Base-by-base conservation (phyloP, 2,329 filamentous ascomycete species). In the Calonectria pseudoreteaudii region DNA sequence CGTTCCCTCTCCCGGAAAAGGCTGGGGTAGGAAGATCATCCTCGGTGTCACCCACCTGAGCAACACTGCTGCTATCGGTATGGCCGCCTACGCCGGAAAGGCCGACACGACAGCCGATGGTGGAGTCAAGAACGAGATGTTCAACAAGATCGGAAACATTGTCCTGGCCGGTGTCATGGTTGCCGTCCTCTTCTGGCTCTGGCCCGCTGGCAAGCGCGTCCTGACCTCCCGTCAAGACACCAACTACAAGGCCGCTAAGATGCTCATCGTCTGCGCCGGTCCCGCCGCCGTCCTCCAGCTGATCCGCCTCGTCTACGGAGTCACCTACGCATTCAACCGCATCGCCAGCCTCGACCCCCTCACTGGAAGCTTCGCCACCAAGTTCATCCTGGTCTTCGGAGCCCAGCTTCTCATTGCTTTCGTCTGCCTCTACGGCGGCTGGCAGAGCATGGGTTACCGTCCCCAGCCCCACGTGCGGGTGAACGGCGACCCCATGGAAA, bases 81-180 rank as follows among this genome's bases (percentile, higher is more conserved):
- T 75, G 56, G 74, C 74, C 31, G 62, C 74, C 11, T 75, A 75
- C n/a, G 70, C 56, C 13, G 70, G 70, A 28, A 50, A 52, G 31
- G 47, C 70, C 6, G 49, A 62, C 20, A 36, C 34, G 5, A 28
- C 3, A 0, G 47, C 7, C 2, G 16, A 36, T 7, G 66, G 36
- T 13, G 70, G 66, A 10, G 70, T 72, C n/a, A 44, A 53, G 23
- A 49, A 30, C 20, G 36, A n/a, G 5, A 30, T 7, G 7, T 65
- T 72, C 49, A 65, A 72, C 58, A 68, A 68, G 47, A 68, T 72
- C 13, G 70, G 70, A 56, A 68, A 72, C 38, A 41, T 50, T 13
- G 14, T 68, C 28, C 50, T 72, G 36, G 41, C 64, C 16, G 31
- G 52, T 16, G 70, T 58, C 58, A 68, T 72, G 70, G 20, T 56